Evolutionary conservation across 2,329 filamentous ascomycete species (phyloP).

Genomic region (Dothistroma septosporum): DNA sequence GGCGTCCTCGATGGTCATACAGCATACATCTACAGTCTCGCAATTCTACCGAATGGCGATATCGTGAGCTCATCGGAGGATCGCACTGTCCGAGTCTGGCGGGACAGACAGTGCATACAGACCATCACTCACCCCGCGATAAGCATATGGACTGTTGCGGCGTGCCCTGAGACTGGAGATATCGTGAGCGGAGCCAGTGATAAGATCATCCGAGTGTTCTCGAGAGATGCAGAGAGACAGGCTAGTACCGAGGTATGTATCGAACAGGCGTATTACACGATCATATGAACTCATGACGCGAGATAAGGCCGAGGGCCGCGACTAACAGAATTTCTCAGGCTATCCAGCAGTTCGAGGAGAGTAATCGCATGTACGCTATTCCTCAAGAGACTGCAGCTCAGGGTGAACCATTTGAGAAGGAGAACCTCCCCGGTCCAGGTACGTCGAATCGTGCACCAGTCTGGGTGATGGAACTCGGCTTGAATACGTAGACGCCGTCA

Average conservation of each 20-base stretch:
- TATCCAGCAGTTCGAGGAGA: conserved; percentile 71
- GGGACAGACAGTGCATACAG: conserved; percentile 75
- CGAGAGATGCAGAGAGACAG: conserved; percentile 62
- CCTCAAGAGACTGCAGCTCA: conserved; percentile 62
- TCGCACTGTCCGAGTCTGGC: conserved; percentile 88
- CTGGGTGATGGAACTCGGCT: background rate
- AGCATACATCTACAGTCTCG: conserved; percentile 87
- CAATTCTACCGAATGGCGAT: conserved; percentile 74
- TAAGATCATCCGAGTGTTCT: conserved; percentile 78
- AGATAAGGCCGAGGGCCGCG: background rate
- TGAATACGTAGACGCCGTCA: background rate
- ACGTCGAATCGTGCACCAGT: conserved; percentile 9
- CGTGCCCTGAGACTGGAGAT: conserved; percentile 75
- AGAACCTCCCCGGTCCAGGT: conserved; percentile 74
- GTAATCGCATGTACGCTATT: conserved; percentile 41
- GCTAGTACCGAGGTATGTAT: conserved; percentile 60
- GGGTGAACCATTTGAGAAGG: conserved; percentile 70
- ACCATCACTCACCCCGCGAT: conserved; percentile 97
- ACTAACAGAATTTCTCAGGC: conserved; percentile 20
- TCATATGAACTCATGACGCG: background rate
- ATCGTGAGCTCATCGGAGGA: conserved; percentile 91
- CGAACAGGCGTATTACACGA: background rate
- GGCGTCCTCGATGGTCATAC: conserved; percentile 82
- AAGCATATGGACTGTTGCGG: conserved; percentile 92
- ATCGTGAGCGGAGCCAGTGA: conserved; percentile 94